Evolutionary conservation across 139 green algal species (phyloP).

Genomic region (Volvox africanus): DNA sequence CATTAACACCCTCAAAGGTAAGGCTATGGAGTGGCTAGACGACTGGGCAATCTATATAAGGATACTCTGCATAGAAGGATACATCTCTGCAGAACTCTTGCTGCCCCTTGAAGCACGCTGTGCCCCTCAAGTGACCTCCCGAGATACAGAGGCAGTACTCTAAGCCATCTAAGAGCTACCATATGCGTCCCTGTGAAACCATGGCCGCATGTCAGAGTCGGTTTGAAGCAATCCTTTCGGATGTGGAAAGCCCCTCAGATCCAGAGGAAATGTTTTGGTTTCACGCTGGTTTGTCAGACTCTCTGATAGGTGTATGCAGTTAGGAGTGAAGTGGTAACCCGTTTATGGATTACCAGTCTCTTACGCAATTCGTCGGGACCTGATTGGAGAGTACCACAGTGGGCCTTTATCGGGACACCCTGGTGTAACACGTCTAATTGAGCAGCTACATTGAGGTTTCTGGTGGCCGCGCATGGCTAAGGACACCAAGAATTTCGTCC

Average conservation of each 20-base stretch:
- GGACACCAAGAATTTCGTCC: too few species aligned
- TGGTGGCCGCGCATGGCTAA: too few species aligned
- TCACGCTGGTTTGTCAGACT: not conserved
- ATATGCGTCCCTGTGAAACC: not conserved
- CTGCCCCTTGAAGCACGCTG: not conserved
- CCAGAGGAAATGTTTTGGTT: not conserved
- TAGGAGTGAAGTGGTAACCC: not conserved
- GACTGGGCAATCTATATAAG: too few species aligned
- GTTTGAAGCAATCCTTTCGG: not conserved
- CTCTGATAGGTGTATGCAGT: not conserved
- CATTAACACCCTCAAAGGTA: too few species aligned
- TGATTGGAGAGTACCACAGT: too few species aligned
- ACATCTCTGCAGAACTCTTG: too few species aligned
- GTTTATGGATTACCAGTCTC: not conserved
- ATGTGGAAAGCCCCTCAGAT: not conserved
- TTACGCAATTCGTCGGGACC: not conserved
- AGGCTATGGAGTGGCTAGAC: too few species aligned
- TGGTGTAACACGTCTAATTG: too few species aligned
- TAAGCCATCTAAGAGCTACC: not conserved
- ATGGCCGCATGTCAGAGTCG: not conserved
- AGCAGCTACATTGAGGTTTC: too few species aligned
- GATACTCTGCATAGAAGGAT: too few species aligned
- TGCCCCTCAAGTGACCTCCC: not conserved
- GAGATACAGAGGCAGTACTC: not conserved
- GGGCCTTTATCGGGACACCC: too few species aligned